Evolutionary conservation across 768 basidiomycete genomes (phyloP).

Genomic region (Lentinula detonsa): DNA sequence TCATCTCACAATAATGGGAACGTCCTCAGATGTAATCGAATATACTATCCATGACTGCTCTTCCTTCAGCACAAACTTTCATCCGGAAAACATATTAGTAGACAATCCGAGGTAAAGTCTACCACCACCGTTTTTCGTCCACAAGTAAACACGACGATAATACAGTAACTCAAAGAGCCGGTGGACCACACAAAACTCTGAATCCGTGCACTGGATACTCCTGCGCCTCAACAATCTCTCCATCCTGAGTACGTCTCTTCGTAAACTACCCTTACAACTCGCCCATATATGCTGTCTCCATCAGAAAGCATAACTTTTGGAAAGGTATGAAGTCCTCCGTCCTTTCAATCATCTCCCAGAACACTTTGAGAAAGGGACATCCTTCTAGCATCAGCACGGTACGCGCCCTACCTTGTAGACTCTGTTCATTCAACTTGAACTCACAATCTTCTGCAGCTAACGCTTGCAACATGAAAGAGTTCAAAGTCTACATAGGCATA

Average conservation of each 20-base stretch:
- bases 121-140: not conserved
- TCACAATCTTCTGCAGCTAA: constrained; percentile 43
- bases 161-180: constrained; percentile 52
- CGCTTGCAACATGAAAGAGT: constrained; percentile 83
- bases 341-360: not conserved
- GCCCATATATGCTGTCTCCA: constrained; percentile 6
- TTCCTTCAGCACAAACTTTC: constrained; percentile 68
- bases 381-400: constrained; percentile 37
- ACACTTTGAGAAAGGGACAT: not conserved
- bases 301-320: constrained; percentile 74
- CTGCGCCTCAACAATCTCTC: constrained; percentile 53
- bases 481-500: constrained; percentile 64
- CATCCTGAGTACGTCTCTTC: constrained; percentile 54
- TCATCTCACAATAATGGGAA: not conserved
- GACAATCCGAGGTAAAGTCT: constrained; percentile 40
- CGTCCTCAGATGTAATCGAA: not conserved
- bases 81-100: constrained; percentile 60
- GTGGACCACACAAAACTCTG: constrained; percentile 63
- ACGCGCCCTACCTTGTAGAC: not conserved
- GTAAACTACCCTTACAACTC: not conserved
- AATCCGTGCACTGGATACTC: constrained; percentile 64
- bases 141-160: too few relatives aligned
- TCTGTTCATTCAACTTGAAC: constrained; percentile 6
- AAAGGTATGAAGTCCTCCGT: constrained; percentile 42
- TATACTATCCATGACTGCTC: constrained; percentile 58